Base-by-base conservation (phyloP, 2,329 filamentous ascomycete genomes). In the Fusarium drepaniforme region DNA sequence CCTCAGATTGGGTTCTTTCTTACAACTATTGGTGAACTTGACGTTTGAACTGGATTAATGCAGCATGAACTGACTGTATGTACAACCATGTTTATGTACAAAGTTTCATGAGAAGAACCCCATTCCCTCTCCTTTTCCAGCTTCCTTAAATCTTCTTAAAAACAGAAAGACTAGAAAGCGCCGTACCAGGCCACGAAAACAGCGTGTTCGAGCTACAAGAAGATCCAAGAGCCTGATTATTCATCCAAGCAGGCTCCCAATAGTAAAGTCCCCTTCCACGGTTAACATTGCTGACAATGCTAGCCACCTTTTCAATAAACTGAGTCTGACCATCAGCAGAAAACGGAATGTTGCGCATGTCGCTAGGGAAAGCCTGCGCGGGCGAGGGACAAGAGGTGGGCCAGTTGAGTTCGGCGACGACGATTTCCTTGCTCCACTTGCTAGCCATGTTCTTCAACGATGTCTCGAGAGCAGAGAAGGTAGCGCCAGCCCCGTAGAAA, bases 341-440 rank as follows among this genome's bases (percentile, higher is more conserved):
- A 75, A 93, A 90, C 0, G 92, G 90, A 67, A 94, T 92, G 65
- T 78, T 84, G 58, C 79, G 85, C 11, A 91, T 81, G 75, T 93
- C 92, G 15, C 85, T 84, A 0, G 92, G 92, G 79, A 93, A 94
- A 1, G 85, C 73, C 71, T 89, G 89, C 2, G 80, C 83, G 0
- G 92, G 91, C 21, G 84, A 87, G 0, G 90, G 87, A 78, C 93
- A 94, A 3, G 85, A 86, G 0, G 86, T 89, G 0, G 93, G 93
- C 92, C 92, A 95, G 83, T 94, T 85, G 0, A 90, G 92, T 82
- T 95, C 93, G 1, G 90, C 91, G 5, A 95, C 90, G n/a, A 92
- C 84, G 8, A 94, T 83, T 44, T 90, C 85, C 82, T 94, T 94
- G 11, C 86, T 87, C 85, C 90, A 94, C 5, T 85, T 88, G 49